Base-by-base conservation (phyloP, 1,284 basidiomycete genomes). In the Trichosporon ovoides region DNA sequence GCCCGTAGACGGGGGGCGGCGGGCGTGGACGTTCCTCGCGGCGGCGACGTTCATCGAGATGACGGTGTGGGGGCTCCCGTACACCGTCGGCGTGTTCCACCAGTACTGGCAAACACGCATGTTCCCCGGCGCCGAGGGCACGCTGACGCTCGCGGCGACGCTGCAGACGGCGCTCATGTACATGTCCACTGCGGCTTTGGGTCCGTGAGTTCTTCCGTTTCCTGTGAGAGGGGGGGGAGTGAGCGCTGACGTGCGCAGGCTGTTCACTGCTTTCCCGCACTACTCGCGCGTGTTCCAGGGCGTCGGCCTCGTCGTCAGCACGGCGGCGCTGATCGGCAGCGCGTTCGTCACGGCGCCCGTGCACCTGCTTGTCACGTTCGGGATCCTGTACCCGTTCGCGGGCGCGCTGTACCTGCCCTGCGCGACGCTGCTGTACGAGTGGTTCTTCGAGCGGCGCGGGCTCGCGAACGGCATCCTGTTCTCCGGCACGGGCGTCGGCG, bases 41-140 rank as follows among this genome's bases (percentile, higher is more conserved):
- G 73, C 63, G 0, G 75, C 75, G 0, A 74, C 73, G 1, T 50
- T 67, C 7, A 66, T 73, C 28, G 77, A 78, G 63, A 62, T 67
- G 5, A 55, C 73, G 3, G 67, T 76, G 7, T 78, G 73, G 70
- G 77, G 77, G 1, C 53, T 78, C n/a, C 73, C 72, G 13, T 76
- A 70, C 57, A 65, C 68, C 28, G 67, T 75, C 38, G 75, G 75
- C 60, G 67, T 77, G 20, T 65, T 77, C 38, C 71, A 74, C 57
- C 64, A 66, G 36, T 78, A 76, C 57, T 77, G 75, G 75, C 28
- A 33, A 3, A 38, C 35, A 11, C 57, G 57, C 16, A 63, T 75
- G 37, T 77, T 78, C 56, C 66, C 70, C 4, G 34, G 22, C 10
- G 14, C 24, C 3, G 69, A 61, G 59, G 61, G 61, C 7, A 70